Base-by-base conservation (phyloP, 2,329 filamentous ascomycete genomes). In the Myrmaecium sp. region DNA sequence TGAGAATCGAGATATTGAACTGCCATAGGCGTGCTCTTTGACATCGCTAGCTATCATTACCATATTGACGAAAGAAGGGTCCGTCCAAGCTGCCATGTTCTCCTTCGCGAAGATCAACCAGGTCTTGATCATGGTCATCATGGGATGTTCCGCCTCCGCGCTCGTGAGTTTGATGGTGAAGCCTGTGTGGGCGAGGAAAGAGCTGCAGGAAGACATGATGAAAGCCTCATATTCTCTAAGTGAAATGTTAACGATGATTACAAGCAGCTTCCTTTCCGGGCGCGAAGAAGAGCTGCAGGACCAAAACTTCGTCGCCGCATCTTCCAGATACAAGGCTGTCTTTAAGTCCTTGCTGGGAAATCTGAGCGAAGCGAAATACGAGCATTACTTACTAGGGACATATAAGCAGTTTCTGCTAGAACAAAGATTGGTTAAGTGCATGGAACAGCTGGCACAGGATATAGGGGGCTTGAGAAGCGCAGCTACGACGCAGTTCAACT, bases 381-480 rank as follows among this genome's bases (percentile, higher is more conserved):
- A 95, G 49, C 80, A 93, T 43, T 93, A 80, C 42, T 57, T 84
- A 3, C 50, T 82, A 4, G 86, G 86, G 2, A 74, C 69, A 3
- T 84, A 93, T 46, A 66, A 65, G 29, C 66, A 86, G 34, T 91
- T 91, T 47, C 63, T 66, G 19, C 64, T 91, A 3, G 80, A 94
- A 42, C 74, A 75, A 36, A 72, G 68, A 14, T 64, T 95, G 4
- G 77, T 86, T 23, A 76, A 81, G 42, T 86, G 80, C 37, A 69
- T 95, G 41, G 81, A 92, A 47, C 73, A 70, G 24, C 63, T 95
- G 15, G 74, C 81, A 4, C 84, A 94, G 47, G 83, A 82, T 36
- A 75, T 94, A 36, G 84, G 86, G 47, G 89, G 86, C 5, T 57
- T 98, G 42, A 69, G 83, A 36, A 93, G 83, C 57, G 83, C 89